Base-by-base conservation (phyloP, 2,329 filamentous ascomycete species). In the Diaporthe vexans region DNA sequence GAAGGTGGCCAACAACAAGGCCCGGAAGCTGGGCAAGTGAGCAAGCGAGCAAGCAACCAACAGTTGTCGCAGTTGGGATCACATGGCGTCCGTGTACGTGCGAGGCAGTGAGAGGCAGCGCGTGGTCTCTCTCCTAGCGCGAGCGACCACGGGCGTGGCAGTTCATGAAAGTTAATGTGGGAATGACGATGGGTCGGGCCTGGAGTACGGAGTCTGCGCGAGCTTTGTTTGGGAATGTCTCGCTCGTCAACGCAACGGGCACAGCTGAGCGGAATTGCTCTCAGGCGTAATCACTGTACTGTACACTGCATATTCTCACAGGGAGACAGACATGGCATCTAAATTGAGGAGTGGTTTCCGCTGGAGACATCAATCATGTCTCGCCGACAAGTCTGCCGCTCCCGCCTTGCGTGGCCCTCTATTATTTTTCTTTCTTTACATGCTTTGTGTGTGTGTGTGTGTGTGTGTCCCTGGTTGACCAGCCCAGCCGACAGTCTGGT, bases 1-100 rank as follows among this genome's bases (percentile, higher is more conserved):
- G 73, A 87, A 88, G 76, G 90, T 95, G 75, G 94, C 92, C n/a
- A 94, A 93, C 85, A 91, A 91, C 79, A 88, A 93, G 73, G 89
- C 92, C 74, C 89, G 87, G 81, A 93, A 92, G 85, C 91, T 95
- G 78, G 61, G 74, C 17, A 35, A 74, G 68, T 74, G 37, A 74
- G 29, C 29, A 33, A 7, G 29, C 29, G n/a, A 29, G 29, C 29
- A 29, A 29, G 29, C 29, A 29, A 29, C 29, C 29, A n/a, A n/a
- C n/a, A 4, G 29, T 7, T 5, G 29, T 5, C 29, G 29, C 29
- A 4, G 29, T 33, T 33, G 29, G 29, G 29, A 33, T 33, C 6
- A 33, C 5, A 33, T 29, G n/a, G 37, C 19, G 58, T 46, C 37
- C 15, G n/a, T 29, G 58, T 21, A 4, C 33, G 4, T 37, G 21